phyloP scores from a whole-genome alignment of 1,284 basidiomycete species.

The Takashimella koratensis region DNA sequence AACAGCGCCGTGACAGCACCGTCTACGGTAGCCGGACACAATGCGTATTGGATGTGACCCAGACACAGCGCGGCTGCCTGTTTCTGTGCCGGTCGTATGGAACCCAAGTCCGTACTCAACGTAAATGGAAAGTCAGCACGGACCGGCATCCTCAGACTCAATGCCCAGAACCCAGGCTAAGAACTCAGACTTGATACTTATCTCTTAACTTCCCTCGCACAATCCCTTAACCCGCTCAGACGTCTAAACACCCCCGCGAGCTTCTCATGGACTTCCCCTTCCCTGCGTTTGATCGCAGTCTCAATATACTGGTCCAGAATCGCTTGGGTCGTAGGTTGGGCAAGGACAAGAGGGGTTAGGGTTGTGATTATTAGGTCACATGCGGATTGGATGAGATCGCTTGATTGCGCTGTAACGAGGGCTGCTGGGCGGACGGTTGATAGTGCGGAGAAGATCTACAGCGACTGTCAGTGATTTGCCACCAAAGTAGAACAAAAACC shows the following conservation, averaged over 20 bases:
- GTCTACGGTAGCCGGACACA: constrained; percentile 29
- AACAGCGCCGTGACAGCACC: constrained; percentile 24
- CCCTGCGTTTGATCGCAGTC: constrained; percentile 66
- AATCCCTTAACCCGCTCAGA: constrained; percentile 66
- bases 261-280: constrained; percentile 67
- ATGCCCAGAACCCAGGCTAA: too few relatives aligned
- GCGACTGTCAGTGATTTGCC: not conserved
- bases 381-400: constrained; percentile 67
- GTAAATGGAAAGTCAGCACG: too few relatives aligned
- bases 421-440: constrained; percentile 56
- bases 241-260: constrained; percentile 61
- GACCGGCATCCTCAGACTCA: too few relatives aligned
- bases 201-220: constrained; percentile 53
- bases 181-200: too few relatives aligned
- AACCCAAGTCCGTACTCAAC: constrained; percentile 63
- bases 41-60: constrained; percentile 65
- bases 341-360: constrained; percentile 53
- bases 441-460: constrained; percentile 46
- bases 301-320: constrained; percentile 56
- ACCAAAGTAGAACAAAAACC: too few relatives aligned
- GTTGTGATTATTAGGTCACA: constrained; percentile 68
- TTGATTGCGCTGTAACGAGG: constrained; percentile 67
- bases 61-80: constrained; percentile 75
- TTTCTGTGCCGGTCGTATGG: constrained; percentile 55
- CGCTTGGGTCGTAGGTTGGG: constrained; percentile 26